phyloP scores from a whole-genome alignment of 2,329 filamentous ascomycete species.

The Torrubiella hemipterigena region DNA sequence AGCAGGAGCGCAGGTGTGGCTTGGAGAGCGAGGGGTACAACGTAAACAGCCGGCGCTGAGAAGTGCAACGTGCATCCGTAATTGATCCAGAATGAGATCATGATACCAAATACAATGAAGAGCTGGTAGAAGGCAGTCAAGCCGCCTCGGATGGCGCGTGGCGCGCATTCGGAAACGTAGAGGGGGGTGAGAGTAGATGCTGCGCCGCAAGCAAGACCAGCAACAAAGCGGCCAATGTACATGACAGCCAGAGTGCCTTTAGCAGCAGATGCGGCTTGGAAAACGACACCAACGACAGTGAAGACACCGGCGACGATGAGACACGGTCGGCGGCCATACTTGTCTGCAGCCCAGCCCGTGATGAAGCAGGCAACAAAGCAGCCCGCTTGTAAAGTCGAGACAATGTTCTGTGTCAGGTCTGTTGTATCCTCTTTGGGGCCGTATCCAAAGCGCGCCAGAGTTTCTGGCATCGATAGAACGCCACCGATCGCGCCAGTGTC shows the following conservation, averaged over 20 bases:
- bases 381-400: constrained; percentile 58
- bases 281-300: constrained; percentile 47
- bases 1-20: constrained; percentile 50
- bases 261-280: constrained; percentile 47
- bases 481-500: constrained; percentile 56
- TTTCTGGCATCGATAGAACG: constrained; percentile 47
- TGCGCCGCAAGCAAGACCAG: constrained; percentile 37
- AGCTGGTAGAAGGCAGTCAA: constrained; percentile 38
- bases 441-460: constrained; percentile 33
- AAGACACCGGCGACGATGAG: constrained; percentile 45
- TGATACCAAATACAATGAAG: constrained; percentile 32
- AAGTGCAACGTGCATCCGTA: constrained; percentile 38
- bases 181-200: constrained; percentile 32
- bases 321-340: constrained; percentile 39
- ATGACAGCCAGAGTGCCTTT: constrained; percentile 46
- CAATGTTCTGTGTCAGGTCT: constrained; percentile 52
- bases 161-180: constrained; percentile 37
- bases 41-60: constrained; percentile 35
- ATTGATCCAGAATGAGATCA: constrained; percentile 37
- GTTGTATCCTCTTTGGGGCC: constrained; percentile 12
- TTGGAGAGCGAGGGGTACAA: constrained; percentile 54
- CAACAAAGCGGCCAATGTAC: constrained; percentile 50
- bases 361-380: constrained; percentile 53
- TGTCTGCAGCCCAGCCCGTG: constrained; percentile 40
- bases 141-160: constrained; percentile 36